phyloP scores from a whole-genome alignment of 2,329 filamentous ascomycete genomes.

The Dactylellina haptotyla region DNA sequence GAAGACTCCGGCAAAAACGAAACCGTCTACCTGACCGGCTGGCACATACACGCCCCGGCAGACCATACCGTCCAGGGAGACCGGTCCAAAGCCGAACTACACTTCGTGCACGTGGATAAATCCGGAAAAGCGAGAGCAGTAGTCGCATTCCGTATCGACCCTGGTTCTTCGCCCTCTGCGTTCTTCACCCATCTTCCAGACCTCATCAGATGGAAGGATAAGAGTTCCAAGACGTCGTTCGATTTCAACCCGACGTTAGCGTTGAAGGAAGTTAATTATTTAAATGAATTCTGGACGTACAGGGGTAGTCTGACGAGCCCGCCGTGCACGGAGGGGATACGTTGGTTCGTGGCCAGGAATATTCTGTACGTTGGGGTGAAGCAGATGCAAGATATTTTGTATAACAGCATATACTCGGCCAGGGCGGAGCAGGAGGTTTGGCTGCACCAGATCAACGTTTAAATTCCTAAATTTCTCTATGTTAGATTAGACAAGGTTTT shows the following conservation, averaged over 20 bases:
- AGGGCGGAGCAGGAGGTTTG: conserved; percentile 65
- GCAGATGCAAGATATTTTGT: conserved; percentile 65
- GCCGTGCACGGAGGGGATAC: conserved; percentile 64
- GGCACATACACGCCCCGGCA: conserved; percentile 67
- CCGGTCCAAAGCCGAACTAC: conserved; percentile 64
- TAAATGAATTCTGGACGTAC: conserved; percentile 66
- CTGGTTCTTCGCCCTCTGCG: conserved; percentile 60
- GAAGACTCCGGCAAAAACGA: conserved; percentile 58
- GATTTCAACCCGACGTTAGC: conserved; percentile 60
- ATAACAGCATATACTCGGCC: conserved; percentile 64
- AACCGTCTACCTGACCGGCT: conserved; percentile 65
- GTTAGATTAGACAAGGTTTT: too few relatives aligned
- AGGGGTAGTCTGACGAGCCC: conserved; percentile 65
- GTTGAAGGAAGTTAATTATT: conserved; percentile 61
- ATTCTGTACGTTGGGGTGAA: conserved; percentile 63
- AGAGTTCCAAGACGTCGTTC: conserved; percentile 55
- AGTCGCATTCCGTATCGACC: conserved; percentile 65
- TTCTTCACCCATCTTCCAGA: conserved; percentile 64
- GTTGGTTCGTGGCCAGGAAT: conserved; percentile 64
- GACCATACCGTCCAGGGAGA: conserved; percentile 65
- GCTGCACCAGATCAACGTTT: conserved; percentile 64
- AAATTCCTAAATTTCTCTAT: background rate
- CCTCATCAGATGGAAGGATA: conserved; percentile 62
- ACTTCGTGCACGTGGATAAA: conserved; percentile 65
- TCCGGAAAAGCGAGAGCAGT: conserved; percentile 63